A percentile compares a stretch with the other conserved stretches of the same genome.
phyloP scores from a whole-genome alignment of 164 flowering plant genomes.

The Echeveria elegans region DNA sequence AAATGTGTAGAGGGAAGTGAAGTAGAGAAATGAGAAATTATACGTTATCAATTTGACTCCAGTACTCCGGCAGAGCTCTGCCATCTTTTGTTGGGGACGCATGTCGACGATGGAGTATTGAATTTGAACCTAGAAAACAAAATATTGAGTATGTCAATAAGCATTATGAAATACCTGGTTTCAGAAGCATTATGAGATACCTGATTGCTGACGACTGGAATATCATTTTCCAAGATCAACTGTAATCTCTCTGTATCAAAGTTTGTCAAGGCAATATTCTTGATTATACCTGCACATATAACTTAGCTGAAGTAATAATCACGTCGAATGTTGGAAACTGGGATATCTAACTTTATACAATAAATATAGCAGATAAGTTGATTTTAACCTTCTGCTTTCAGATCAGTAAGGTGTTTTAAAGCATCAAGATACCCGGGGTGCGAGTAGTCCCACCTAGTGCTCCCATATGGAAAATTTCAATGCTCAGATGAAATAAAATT shows the following conservation, averaged over 20 bases:
- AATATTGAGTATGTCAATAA: too few relatives aligned
- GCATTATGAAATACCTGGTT: too few relatives aligned
- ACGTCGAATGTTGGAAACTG: constrained; percentile 17
- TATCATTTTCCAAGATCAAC: constrained; percentile 75
- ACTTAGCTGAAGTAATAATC: constrained; percentile 18
- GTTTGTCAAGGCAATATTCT: constrained; percentile 91
- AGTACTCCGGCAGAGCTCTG: constrained; percentile 82
- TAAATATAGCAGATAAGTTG: not conserved
- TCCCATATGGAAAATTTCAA: too few relatives aligned
- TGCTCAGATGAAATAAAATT: constrained; percentile 7
- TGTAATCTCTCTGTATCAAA: constrained; percentile 90
- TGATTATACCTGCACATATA: constrained; percentile 86
- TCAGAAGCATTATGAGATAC: constrained; percentile 28
- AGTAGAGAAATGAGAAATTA: constrained; percentile 23
- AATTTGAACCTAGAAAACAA: constrained; percentile 60
- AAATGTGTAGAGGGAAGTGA: too few relatives aligned
- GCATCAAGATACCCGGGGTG: constrained; percentile 96
- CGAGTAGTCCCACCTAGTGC: constrained; percentile 99
- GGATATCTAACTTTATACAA: not conserved
- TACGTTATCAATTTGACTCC: constrained; percentile 98
- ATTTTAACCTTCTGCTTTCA: constrained; percentile 80
- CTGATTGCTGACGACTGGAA: constrained; percentile 97
- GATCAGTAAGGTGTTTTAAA: constrained; percentile 87
- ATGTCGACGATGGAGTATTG: constrained; percentile 95
- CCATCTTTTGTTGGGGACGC: constrained; percentile 98